Evolutionary conservation across 1,139 yeast genomes (phyloP), one percentile per base, ranked within the genome.

Genomic region (Geotrichum klebahnii): DNA sequence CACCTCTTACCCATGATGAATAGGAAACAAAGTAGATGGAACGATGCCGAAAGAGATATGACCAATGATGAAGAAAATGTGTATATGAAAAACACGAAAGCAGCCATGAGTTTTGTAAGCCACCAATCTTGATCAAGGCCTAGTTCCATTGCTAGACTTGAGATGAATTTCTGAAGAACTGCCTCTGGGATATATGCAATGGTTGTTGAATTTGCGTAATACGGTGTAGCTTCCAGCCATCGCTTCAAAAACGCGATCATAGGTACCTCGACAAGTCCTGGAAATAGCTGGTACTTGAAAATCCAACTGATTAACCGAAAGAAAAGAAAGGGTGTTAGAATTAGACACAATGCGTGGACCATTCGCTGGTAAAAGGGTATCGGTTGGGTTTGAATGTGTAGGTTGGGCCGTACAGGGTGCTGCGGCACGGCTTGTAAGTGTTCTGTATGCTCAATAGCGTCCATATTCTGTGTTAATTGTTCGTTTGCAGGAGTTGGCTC

Each of bases 1-100:
- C 45, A 42, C 23, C 33, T 42, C 20, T 14, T 42, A 23, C 45
- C 45, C 22, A 42, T 9, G 38, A 42, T 29, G 23, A 42, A 33
- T n/a, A 42, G 20, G 23, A 42, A 42, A 16, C 45, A 32, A 5
- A 42, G 45, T 5, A 24, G 12, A 24, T 42, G 37, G 23, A 32
- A 42, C 10, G 26, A 19, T 4, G 45, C 45, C 16, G 45, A 42
- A n/a, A 37, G 16, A 23, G 41, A 37, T 5, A 37, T 9, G 10
- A 19, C 5, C 17, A 37, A 3, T 6, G 41, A 22, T 2, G 31
- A 37, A 9, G 14, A 6, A 14, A 37, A 5, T 9, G 5, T 23
- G 23, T 8, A 37, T 5, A 19, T 5, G 3, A 37, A 9, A 19
- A 23, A 9, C 31, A 22, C 5, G 3, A 19, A 22, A 12, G 29